A percentile compares a stretch with the other conserved stretches of the same genome.
Conservation (phyloP, 1,284 basidiomycete genomes). For the Phylloboletellus chloephorus region DNA sequence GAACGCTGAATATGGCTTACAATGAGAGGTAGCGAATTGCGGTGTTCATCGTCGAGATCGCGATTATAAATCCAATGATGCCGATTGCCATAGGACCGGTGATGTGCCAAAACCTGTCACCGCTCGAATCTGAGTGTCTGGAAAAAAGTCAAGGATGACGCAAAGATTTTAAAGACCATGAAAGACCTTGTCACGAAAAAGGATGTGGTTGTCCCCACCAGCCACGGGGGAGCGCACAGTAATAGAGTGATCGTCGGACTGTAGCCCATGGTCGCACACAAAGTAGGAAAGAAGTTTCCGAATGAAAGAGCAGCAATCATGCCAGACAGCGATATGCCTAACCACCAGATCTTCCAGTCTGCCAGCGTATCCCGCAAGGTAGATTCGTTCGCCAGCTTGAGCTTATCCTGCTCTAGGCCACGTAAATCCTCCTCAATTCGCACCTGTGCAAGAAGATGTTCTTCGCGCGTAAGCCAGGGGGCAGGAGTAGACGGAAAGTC, state of each 20-base stretch:
- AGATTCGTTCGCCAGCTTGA: constrained; percentile 19
- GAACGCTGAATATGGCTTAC: constrained; percentile 21
- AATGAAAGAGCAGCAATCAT: constrained; percentile 48
- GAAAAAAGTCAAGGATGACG: background rate
- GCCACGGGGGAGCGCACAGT: constrained; percentile 59
- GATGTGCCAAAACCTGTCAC: constrained; percentile 50
- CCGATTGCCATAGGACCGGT: constrained; percentile 39
- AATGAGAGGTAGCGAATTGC: constrained; percentile 48
- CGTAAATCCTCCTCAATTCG: constrained; percentile 56
- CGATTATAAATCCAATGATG: constrained; percentile 52
- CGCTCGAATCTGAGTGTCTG: constrained; percentile 49
- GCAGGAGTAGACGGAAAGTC: constrained; percentile 49
- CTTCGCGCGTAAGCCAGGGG: constrained; percentile 42
- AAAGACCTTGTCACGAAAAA: constrained; percentile 36
- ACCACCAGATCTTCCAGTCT: constrained; percentile 54
- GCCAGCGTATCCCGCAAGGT: constrained; percentile 37
- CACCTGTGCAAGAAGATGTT: constrained; percentile 49
- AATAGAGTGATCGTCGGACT: constrained; percentile 47
- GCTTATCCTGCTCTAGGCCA: constrained; percentile 37
- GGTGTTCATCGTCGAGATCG: constrained; percentile 47
- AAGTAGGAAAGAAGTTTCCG: constrained; percentile 55
- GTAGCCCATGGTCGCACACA: constrained; percentile 52
- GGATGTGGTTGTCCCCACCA: constrained; percentile 45
- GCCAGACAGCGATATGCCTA: constrained; percentile 45
- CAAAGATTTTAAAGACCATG: background rate